Percentiles rank a stretch among this genome's conserved stretches.
Evolutionary conservation across 495 filamentous ascomycete genomes (phyloP).

Genomic region (Trichoderma orchidacearum): DNA sequence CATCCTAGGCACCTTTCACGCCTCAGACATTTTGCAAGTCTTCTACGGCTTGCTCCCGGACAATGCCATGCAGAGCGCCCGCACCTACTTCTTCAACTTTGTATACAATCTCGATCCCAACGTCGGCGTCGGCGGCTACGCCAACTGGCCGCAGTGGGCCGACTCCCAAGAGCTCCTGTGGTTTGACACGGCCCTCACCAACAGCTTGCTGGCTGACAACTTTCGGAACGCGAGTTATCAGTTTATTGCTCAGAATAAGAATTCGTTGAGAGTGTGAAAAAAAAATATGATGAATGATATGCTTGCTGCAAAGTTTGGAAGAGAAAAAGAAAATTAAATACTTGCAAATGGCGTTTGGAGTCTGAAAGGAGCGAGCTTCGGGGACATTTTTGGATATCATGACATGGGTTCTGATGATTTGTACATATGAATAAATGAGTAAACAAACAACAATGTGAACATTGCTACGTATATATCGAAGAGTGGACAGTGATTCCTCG

Average conservation of each 20-base stretch:
- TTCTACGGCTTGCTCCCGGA: constrained; percentile 49
- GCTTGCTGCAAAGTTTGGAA: too few species aligned
- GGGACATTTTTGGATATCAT: too few species aligned
- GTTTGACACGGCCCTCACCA: constrained; percentile 30
- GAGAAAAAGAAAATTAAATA: too few species aligned
- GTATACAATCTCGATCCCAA: constrained; percentile 55
- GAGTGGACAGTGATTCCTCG: too few species aligned
- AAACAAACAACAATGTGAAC: too few species aligned
- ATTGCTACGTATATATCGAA: too few species aligned
- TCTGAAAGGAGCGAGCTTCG: too few species aligned
- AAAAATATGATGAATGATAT: too few species aligned
- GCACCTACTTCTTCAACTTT: constrained; percentile 53
- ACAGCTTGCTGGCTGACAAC: constrained; percentile 38
- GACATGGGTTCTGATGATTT: too few species aligned
- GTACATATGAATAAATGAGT: too few species aligned
- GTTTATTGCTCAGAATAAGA: constrained; percentile 32
- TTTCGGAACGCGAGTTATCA: constrained; percentile 39
- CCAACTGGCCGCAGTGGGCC: constrained; percentile 51
- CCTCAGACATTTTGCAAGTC: constrained; percentile 49
- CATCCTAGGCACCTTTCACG: constrained; percentile 61
- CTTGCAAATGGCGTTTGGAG: too few species aligned
- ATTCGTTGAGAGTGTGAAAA: not conserved
- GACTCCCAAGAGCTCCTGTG: constrained; percentile 40
- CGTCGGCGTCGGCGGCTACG: constrained; percentile 19
- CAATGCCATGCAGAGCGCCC: constrained; percentile 43